Evolutionary conservation across 306 rosid species (phyloP).

Genomic region (Castanopsis chinensis): DNA sequence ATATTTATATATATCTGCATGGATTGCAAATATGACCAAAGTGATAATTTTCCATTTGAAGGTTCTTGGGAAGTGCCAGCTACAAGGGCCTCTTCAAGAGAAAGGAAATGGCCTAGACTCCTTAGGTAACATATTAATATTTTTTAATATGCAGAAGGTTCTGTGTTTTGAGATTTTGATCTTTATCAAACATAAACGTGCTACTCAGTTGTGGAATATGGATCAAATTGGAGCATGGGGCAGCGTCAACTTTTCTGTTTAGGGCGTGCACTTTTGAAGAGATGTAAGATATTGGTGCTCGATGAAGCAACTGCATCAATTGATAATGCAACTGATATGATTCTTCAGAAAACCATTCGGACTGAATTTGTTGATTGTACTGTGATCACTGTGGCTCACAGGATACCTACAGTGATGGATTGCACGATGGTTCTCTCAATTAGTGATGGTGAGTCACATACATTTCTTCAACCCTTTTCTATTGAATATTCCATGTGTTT

Average conservation of each 20-base stretch:
- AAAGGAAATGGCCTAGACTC: slow-evolving; percentile 57
- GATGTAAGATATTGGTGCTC: slow-evolving; percentile 62
- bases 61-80: slow-evolving; percentile 77
- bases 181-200: background rate
- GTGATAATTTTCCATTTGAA: slow-evolving; percentile 2
- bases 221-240: slow-evolving; percentile 88
- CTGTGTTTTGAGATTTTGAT: background rate
- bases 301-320: slow-evolving; percentile 89
- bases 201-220: slow-evolving; percentile 62
- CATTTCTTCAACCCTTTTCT: too few relatives aligned
- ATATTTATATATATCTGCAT: background rate
- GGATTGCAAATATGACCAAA: background rate
- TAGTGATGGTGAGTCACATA: slow-evolving; percentile 55
- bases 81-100: slow-evolving; percentile 57
- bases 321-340: slow-evolving; percentile 68
- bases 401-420: slow-evolving; percentile 86
- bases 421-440: slow-evolving; percentile 74
- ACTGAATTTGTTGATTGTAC: slow-evolving; percentile 62
- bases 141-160: background rate
- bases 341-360: slow-evolving; percentile 69
- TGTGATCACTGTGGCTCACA: slow-evolving; percentile 76
- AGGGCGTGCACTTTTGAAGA: slow-evolving; percentile 72
- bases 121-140: slow-evolving; percentile 33
- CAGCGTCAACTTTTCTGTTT: slow-evolving; percentile 75
- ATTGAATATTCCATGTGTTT: too few relatives aligned